Evolutionary conservation across 129 eudicot genomes (phyloP), one percentile per base, ranked within the genome.

Genomic region (Arctium lappa): DNA sequence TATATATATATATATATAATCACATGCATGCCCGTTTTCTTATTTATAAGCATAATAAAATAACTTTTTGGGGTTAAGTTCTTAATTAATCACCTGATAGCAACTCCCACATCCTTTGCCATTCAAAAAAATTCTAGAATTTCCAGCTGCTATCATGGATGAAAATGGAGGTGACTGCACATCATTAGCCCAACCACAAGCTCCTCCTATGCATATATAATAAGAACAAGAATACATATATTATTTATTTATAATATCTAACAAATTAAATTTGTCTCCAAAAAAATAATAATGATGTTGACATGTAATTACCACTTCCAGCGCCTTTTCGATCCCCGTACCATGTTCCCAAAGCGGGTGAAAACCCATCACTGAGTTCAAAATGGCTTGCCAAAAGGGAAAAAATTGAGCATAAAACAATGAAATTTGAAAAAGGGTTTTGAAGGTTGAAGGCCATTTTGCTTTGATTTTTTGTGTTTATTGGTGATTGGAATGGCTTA

Each of bases 71-170:
- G 4, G 60, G 60, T 48, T 12, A 48, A 48, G 13, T 48, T 10
- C 62, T 22, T 22, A 22, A 22, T 48, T 37, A 6, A 8, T 38
- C 8, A 86, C 89, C 87, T 80, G 74, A 70, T 83, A 87, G 73
- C 89, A 87, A 10, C 80, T 75, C 10, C 89, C 89, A 44, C 89
- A 87, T 10, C 89, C 89, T 75, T 83, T 87, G 62, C 89, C 89
- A 30, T 32, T 16, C 63, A 50, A 6, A 80, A 32, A 83, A 5
- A 83, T 42, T 12, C 73, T 80, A 69, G 85, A 62, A 80, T 83
- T 87, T 65, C 87, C 89, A 10, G 87, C 83, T 10, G 87, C 78
- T 34, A 87, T 80, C 87, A 87, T 79, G 56, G 83, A 8, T 40
- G 85, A 87, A 4, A 56, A 83, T 56, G 89, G 87, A 1, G 82